Evolutionary conservation across 352 stramenopile species (phyloP), one percentile per base, ranked within the genome.

Genomic region (Phytophthora aleatoria): DNA sequence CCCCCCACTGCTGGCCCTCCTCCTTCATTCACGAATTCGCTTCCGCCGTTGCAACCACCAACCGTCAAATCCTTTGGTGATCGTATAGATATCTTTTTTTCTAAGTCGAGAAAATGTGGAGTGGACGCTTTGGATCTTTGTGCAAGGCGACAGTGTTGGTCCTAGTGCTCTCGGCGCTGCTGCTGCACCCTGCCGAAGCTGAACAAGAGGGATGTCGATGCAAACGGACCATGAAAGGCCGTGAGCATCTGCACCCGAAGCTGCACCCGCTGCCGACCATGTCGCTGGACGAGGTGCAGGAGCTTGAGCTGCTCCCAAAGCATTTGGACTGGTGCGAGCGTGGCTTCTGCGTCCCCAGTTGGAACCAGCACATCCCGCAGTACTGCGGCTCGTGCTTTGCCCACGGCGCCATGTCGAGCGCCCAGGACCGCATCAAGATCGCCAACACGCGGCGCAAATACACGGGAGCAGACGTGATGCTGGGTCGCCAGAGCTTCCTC

Each of bases 311-410:
- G 9, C 67, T 89, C 15, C 85, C 85, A 0, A 62, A 67, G 51
- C 79, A 90, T 38, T 97, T 98, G 61, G 92, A 96, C 67, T 99
- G 96, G 95, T 92, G 85, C 57, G 85, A 94, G 57, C 74, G 69
- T 10, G 83, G 85, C 33, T 90, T 85, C 57, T 92, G 83, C 52
- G 82, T 90, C 43, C 80, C 83, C n/a, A 91, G 83, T 59, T 94
- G 85, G 84, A 92, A 92, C 66, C 83, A 94, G 61, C 85, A 94
- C 54, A 90, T 91, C 27, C 85, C 85, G 30, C 79, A 90, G 61
- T 97, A 95, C 69, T 97, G 90, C 59, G 89, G 89, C 33, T 94
- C 87, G 35, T 96, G 87, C 68, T 96, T 81, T 50, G 85, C 81
- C 0, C 89, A 95, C 51, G 79, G 83, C 27, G 77, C 84, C 26